phyloP scores from a whole-genome alignment of 805 yeast species.

The Metschnikowia lunata region DNA sequence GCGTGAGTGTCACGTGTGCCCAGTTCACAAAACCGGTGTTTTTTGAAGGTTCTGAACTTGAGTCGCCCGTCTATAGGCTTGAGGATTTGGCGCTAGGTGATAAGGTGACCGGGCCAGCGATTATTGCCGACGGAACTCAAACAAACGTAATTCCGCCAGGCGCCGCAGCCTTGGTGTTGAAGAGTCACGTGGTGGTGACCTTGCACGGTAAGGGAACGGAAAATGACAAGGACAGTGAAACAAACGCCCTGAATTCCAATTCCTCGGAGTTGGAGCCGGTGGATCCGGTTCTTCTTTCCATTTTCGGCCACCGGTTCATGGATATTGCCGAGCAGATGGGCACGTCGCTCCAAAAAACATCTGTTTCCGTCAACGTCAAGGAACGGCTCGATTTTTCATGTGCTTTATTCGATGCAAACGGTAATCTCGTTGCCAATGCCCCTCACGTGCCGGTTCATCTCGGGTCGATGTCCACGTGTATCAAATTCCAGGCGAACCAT shows the following conservation, averaged over 20 bases:
- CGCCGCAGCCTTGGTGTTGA: conserved; percentile 13
- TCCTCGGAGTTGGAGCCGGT: background rate
- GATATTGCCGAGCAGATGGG: conserved; percentile 39
- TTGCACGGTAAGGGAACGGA: background rate
- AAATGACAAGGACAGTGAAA: background rate
- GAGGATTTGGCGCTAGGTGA: conserved; percentile 12
- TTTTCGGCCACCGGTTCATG: conserved; percentile 22
- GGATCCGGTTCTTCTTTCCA: conserved; percentile 19
- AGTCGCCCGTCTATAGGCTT: conserved; percentile 15
- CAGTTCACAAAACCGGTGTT: conserved; percentile 12
- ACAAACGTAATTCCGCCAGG: conserved; percentile 17
- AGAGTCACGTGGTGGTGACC: conserved; percentile 15
- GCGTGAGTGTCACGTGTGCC: background rate
- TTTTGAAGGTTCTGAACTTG: conserved; percentile 5
- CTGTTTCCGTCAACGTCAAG: conserved; percentile 43
- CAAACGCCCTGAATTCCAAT: background rate
- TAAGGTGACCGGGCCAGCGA: conserved; percentile 16
- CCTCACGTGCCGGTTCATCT: conserved; percentile 45
- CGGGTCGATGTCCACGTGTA: conserved; percentile 47
- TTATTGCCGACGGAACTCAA: conserved; percentile 19
- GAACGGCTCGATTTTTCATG: conserved; percentile 44
- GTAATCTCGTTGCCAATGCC: conserved; percentile 45
- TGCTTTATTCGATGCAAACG: conserved; percentile 39
- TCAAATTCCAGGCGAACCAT: conserved; percentile 35
- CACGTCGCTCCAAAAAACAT: conserved; percentile 40